These are phyloP conservation scores for Taphrina populina DNA, from an alignment of 1,139 yeast genomes.

Conservation along the genomic window DNA sequence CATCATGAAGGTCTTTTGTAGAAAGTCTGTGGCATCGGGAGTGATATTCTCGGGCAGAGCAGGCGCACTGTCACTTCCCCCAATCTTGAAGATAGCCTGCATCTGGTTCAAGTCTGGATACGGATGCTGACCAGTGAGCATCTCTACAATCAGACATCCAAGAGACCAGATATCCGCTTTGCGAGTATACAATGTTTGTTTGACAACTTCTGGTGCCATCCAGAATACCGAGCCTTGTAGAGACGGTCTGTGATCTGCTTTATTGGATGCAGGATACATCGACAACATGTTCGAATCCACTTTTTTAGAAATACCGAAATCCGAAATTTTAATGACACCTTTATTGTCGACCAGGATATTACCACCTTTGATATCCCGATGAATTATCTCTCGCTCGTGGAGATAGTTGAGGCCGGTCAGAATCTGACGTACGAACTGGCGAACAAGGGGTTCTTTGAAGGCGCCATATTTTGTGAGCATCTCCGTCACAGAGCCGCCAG, in stretches of 20 bases:
- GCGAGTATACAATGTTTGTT: slow-evolving; percentile 81
- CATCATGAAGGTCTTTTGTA: slow-evolving; percentile 66
- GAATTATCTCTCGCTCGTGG: slow-evolving; percentile 83
- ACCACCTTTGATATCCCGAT: slow-evolving; percentile 95
- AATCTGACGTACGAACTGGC: slow-evolving; percentile 75
- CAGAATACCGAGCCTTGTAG: slow-evolving; percentile 92
- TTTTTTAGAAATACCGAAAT: slow-evolving; percentile 88
- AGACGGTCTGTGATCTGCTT: slow-evolving; percentile 64
- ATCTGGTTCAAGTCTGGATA: slow-evolving; percentile 90
- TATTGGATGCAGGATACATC: slow-evolving; percentile 38
- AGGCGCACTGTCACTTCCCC: slow-evolving; percentile 68
- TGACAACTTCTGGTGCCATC: slow-evolving; percentile 99
- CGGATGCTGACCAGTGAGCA: slow-evolving; percentile 94
- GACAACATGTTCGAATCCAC: slow-evolving; percentile 49
- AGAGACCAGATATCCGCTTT: slow-evolving; percentile 96
- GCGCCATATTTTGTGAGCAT: slow-evolving; percentile 79
- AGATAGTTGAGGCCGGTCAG: slow-evolving; percentile 79
- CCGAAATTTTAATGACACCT: slow-evolving; percentile 93
- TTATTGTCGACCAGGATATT: slow-evolving; percentile 82
- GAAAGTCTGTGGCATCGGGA: slow-evolving; percentile 64
- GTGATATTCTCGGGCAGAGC: slow-evolving; percentile 77
- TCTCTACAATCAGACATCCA: slow-evolving; percentile 85
- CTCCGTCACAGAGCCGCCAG: slow-evolving; percentile 95
- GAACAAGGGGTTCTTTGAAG: slow-evolving; percentile 75
- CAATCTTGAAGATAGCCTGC: slow-evolving; percentile 94